Percentiles rank a stretch among this genome's conserved stretches.
These are phyloP conservation scores for Escovopsis sp. DNA, from an alignment of 2,329 filamentous ascomycete species.

Conservation along the genomic window DNA sequence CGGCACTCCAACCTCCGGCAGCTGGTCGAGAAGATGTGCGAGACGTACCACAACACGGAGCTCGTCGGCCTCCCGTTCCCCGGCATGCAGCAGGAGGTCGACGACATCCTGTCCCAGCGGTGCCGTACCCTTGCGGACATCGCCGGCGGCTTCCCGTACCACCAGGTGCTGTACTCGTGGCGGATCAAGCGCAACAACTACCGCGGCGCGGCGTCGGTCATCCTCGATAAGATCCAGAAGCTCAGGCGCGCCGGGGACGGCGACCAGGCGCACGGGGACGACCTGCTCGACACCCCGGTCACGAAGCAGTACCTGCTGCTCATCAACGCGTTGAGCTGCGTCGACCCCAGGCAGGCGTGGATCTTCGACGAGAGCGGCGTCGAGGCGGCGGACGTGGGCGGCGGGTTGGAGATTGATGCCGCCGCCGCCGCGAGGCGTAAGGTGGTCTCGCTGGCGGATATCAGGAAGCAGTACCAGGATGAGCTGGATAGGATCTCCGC, in stretches of 20 bases:
- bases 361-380: conserved; percentile 34
- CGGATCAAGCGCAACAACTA: conserved; percentile 73
- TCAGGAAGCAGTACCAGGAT: conserved; percentile 77
- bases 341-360: conserved; percentile 69
- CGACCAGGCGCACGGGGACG: conserved; percentile 35
- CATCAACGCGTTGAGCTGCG: conserved; percentile 84
- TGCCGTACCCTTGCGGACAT: conserved; percentile 57
- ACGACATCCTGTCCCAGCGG: conserved; percentile 59
- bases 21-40: conserved; percentile 56
- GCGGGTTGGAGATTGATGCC: conserved; percentile 10
- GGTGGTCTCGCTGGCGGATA: conserved; percentile 72
- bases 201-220: conserved; percentile 56
- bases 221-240: conserved; percentile 49
- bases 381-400: no score
- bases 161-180: conserved; percentile 85
- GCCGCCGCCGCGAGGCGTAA: conserved; percentile 40
- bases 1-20: conserved; percentile 57
- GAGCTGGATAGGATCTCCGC: conserved; percentile 80
- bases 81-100: conserved; percentile 61
- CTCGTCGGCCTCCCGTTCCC: conserved; percentile 68
- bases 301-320: conserved; percentile 73
- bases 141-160: conserved; percentile 58
- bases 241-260: conserved; percentile 44
- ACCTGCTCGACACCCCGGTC: conserved; percentile 47
- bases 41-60: conserved; percentile 47